Percentiles rank a stretch among this genome's conserved stretches.
phyloP scores from a whole-genome alignment of 2,329 filamentous ascomycete species.

The Botrytis byssoidea region DNA sequence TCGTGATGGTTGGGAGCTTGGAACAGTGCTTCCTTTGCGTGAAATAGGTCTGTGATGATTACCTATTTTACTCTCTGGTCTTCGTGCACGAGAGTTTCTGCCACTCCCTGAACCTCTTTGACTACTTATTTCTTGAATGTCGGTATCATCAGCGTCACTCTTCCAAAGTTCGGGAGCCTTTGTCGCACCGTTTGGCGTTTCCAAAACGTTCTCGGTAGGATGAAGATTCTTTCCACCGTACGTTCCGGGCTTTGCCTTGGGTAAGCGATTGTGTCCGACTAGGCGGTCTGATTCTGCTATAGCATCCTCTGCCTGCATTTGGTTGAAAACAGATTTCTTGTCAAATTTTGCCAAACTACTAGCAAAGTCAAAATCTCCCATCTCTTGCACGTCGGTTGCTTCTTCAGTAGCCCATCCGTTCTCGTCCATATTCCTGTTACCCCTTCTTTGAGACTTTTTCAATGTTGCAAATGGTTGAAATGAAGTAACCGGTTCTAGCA shows the following conservation, averaged over 20 bases:
- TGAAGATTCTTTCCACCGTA: conserved; percentile 87
- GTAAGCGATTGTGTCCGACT: conserved; percentile 79
- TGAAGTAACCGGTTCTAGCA: conserved; percentile 60
- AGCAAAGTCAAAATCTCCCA: conserved; percentile 93
- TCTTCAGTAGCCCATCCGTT: conserved; percentile 97
- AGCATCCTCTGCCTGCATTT: conserved; percentile 84
- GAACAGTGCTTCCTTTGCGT: conserved; percentile 36
- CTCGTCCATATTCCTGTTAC: conserved; percentile 47
- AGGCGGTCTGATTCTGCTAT: conserved; percentile 89
- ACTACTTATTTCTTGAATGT: conserved; percentile 32
- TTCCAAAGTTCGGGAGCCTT: conserved; percentile 54
- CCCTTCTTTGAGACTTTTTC: conserved; percentile 53
- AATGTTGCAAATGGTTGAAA: conserved; percentile 63
- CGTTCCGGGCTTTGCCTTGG: conserved; percentile 60
- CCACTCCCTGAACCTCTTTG: conserved; percentile 43
- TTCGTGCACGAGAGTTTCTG: conserved; percentile 37
- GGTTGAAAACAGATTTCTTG: conserved; percentile 86
- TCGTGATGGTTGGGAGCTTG: conserved; percentile 31
- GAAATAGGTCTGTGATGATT: conserved; percentile 38
- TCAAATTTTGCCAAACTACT: conserved; percentile 90
- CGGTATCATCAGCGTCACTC: conserved; percentile 67
- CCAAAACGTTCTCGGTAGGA: conserved; percentile 87
- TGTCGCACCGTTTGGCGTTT: conserved; percentile 47
- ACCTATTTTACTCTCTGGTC: conserved; percentile 41
- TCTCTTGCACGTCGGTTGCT: conserved; percentile 87